A percentile compares a stretch with the other conserved stretches of the same genome.
phyloP scores from a whole-genome alignment of 768 basidiomycete genomes.

The Calocybe indica region DNA sequence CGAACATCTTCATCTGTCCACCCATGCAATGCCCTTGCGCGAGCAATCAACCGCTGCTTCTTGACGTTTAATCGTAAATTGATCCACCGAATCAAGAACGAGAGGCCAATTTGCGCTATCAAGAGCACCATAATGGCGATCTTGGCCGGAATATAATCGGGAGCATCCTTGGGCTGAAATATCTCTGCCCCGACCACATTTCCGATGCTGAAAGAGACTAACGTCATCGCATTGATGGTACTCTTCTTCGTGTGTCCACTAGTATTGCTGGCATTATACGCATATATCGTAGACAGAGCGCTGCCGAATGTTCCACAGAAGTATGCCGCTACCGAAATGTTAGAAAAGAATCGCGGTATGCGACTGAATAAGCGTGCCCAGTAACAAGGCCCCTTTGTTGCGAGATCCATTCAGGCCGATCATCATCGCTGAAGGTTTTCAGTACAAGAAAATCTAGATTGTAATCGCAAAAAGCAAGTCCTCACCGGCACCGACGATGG shows the following conservation, averaged over 20 bases:
- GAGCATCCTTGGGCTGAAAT: conserved; percentile 56
- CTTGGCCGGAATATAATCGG: conserved; percentile 61
- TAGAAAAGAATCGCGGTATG: not conserved
- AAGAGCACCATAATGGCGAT: conserved; percentile 58
- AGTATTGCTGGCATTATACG: conserved; percentile 61
- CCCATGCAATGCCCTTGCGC: conserved; percentile 37
- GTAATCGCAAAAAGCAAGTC: not conserved
- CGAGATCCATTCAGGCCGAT: conserved; percentile 46
- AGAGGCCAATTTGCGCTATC: conserved; percentile 43
- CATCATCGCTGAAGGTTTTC: conserved; percentile 31
- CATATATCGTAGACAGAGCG: conserved; percentile 53
- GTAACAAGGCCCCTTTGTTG: conserved; percentile 47
- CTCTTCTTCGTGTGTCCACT: conserved; percentile 66
- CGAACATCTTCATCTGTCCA: conserved; percentile 57
- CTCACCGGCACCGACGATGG: conserved; percentile 50
- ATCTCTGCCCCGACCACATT: conserved; percentile 62
- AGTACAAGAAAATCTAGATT: not conserved
- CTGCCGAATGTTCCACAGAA: conserved; percentile 53
- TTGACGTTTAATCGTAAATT: conserved; percentile 48
- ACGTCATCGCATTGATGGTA: conserved; percentile 56
- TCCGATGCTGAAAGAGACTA: conserved; percentile 47
- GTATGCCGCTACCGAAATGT: conserved; percentile 32
- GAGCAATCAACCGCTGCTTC: conserved; percentile 34
- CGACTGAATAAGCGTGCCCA: conserved; percentile 30
- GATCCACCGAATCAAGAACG: conserved; percentile 44